Percentiles rank a stretch among this genome's conserved stretches.
Conservation (phyloP, 805 yeast genomes). For the Candida argentea region DNA sequence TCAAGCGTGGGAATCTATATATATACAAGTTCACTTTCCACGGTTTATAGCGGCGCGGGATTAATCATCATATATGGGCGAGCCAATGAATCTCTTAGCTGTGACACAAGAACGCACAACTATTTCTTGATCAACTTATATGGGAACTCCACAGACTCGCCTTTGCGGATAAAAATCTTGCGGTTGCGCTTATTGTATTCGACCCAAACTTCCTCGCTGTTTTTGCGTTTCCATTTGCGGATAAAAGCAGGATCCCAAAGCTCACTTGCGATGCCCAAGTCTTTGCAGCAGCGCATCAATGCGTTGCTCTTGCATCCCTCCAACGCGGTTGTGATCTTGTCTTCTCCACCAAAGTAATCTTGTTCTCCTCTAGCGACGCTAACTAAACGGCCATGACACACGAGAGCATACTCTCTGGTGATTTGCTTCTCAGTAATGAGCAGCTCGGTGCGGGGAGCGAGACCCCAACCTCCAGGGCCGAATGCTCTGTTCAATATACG, state of each 20-base stretch:
- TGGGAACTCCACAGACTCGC: too few relatives aligned
- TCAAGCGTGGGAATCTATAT: too few relatives aligned
- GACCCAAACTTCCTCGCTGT: slow-evolving; percentile 75
- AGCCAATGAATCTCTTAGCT: too few relatives aligned
- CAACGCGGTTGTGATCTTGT: slow-evolving; percentile 87
- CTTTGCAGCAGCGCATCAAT: slow-evolving; percentile 95
- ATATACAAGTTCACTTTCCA: too few relatives aligned
- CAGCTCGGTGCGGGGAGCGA: slow-evolving; percentile 87
- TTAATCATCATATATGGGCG: too few relatives aligned
- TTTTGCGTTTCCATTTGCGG: slow-evolving; percentile 25
- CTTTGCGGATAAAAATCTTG: too few relatives aligned
- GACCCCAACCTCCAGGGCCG: slow-evolving; percentile 99
- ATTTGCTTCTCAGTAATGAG: slow-evolving; percentile 62
- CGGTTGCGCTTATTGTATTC: slow-evolving; percentile 74
- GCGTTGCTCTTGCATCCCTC: slow-evolving; percentile 98
- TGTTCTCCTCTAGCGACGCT: slow-evolving; percentile 94
- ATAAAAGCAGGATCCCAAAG: slow-evolving; percentile 95
- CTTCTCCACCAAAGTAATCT: slow-evolving; percentile 71
- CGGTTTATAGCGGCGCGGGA: too few relatives aligned
- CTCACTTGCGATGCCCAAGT: slow-evolving; percentile 92
- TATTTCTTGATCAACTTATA: too few relatives aligned
- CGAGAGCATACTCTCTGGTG: slow-evolving; percentile 82
- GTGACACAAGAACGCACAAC: too few relatives aligned
- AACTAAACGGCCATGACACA: slow-evolving; percentile 81
- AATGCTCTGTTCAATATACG: slow-evolving; percentile 81